phyloP scores from a whole-genome alignment of 2,329 filamentous ascomycete species.

The Alternaria hordeiaustralica region DNA sequence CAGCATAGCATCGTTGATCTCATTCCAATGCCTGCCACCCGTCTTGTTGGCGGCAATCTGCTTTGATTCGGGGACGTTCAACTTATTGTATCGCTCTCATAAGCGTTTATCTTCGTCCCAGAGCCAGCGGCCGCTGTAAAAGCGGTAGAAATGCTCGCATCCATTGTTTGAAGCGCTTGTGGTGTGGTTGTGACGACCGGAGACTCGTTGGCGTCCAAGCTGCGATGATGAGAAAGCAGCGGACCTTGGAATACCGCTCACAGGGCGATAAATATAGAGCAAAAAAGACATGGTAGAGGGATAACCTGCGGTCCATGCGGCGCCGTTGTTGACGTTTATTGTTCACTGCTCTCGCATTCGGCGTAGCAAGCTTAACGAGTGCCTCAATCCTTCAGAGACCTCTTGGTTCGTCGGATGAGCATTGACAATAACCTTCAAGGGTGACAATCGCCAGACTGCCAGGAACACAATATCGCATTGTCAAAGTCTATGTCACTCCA shows the following conservation, averaged over 20 bases:
- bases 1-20: too few relatives aligned
- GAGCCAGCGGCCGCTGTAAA: too few relatives aligned
- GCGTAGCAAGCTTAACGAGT: background rate
- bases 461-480: background rate
- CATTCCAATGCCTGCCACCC: too few relatives aligned
- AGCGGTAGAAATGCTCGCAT: too few relatives aligned
- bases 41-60: too few relatives aligned
- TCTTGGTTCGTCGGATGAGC: background rate
- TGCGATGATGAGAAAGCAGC: background rate
- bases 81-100: too few relatives aligned
- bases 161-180: background rate
- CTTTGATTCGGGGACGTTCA: too few relatives aligned
- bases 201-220: background rate
- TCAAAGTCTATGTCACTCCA: background rate
- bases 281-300: background rate
- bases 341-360: background rate
- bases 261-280: background rate
- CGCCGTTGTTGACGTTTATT: background rate
- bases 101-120: too few relatives aligned
- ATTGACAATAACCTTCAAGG: background rate
- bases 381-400: background rate
- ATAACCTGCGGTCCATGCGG: background rate
- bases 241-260: background rate
- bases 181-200: background rate
- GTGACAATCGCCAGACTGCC: background rate